A percentile compares a stretch with the other conserved stretches of the same genome.
Conservation (phyloP, 192 early-diverging fungal genomes). For the Podila verticillata region DNA sequence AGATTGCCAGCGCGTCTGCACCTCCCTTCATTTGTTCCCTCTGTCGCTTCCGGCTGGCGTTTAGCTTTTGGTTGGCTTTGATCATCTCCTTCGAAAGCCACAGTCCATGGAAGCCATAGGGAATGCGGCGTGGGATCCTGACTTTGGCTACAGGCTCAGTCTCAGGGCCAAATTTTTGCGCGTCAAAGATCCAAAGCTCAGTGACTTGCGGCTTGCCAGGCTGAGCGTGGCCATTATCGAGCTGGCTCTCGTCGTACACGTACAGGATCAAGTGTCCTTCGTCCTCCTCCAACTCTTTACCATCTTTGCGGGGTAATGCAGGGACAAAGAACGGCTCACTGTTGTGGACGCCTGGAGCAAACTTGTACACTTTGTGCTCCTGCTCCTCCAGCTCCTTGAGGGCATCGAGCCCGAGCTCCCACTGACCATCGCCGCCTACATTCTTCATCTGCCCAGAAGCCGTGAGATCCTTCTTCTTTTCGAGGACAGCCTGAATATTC, state of each 20-base stretch:
- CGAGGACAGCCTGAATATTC: slow-evolving; percentile 17
- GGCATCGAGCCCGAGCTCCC: slow-evolving; percentile 18
- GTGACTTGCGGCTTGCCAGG: slow-evolving; percentile 13
- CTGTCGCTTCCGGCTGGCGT: neutral
- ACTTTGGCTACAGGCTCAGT: slow-evolving; percentile 31
- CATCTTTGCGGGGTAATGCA: slow-evolving; percentile 2
- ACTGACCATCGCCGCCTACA: slow-evolving; percentile 20
- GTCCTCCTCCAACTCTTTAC: slow-evolving; percentile 14
- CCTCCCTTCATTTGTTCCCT: neutral
- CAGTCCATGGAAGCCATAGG: slow-evolving; percentile 41
- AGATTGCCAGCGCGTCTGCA: no score
- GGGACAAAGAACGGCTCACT: slow-evolving; percentile 36
- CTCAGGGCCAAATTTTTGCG: slow-evolving; percentile 25
- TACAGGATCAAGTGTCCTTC: slow-evolving; percentile 33
- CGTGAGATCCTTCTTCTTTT: slow-evolving; percentile 5
- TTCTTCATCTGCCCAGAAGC: neutral
- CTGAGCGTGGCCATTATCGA: slow-evolving; percentile 16
- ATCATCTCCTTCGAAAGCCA: slow-evolving; percentile 29
- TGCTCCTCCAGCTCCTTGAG: slow-evolving; percentile 7
- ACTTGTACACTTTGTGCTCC: slow-evolving; percentile 5
- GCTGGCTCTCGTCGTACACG: slow-evolving; percentile 35
- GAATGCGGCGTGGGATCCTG: slow-evolving; percentile 30
- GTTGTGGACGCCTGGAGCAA: slow-evolving; percentile 13
- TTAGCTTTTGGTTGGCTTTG: slow-evolving; percentile 24
- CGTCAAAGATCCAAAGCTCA: slow-evolving; percentile 45